Evolutionary conservation across 2,329 filamentous ascomycete species (phyloP).

Genomic region (Davidsoniella eucalypti): DNA sequence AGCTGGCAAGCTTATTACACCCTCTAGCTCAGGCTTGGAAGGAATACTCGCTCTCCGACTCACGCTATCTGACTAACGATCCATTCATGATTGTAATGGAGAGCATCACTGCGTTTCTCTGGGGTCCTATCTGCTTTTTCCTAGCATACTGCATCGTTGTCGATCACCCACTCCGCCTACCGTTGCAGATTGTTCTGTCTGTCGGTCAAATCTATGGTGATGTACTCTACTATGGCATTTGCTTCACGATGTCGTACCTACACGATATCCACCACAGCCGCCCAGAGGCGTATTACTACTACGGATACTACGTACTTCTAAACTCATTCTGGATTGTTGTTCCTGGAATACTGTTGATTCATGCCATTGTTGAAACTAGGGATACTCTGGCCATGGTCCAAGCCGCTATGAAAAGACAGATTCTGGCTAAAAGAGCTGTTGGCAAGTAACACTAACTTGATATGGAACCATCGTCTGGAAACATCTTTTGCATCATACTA

Average conservation of each 20-base stretch:
- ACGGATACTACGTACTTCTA: slow-evolving; percentile 33
- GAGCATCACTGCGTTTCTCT: slow-evolving; percentile 32
- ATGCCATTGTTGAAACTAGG: slow-evolving; percentile 17
- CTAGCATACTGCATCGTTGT: slow-evolving; percentile 28
- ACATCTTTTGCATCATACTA: too few relatives aligned
- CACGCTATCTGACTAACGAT: slow-evolving; percentile 36
- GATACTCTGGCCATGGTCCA: slow-evolving; percentile 7
- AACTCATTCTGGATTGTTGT: slow-evolving; percentile 39
- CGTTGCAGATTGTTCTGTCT: slow-evolving; percentile 30
- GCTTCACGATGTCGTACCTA: slow-evolving; percentile 25
- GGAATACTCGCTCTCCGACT: slow-evolving; percentile 40
- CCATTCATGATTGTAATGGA: slow-evolving; percentile 41
- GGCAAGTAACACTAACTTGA: neutral
- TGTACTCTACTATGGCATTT: slow-evolving; percentile 34
- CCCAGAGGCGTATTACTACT: slow-evolving; percentile 36
- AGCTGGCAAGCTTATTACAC: slow-evolving; percentile 24
- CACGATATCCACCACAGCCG: slow-evolving; percentile 29
- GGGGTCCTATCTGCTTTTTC: slow-evolving; percentile 36
- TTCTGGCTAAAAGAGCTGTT: neutral
- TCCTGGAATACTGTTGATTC: slow-evolving; percentile 21
- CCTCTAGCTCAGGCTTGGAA: slow-evolving; percentile 40
- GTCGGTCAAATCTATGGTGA: slow-evolving; percentile 35
- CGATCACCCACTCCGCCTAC: slow-evolving; percentile 29
- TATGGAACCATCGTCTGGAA: too few relatives aligned
- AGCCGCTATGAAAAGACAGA: slow-evolving; percentile 1